Evolutionary conservation across 805 yeast species (phyloP).

Genomic region (Debaryomyces hansenii): DNA sequence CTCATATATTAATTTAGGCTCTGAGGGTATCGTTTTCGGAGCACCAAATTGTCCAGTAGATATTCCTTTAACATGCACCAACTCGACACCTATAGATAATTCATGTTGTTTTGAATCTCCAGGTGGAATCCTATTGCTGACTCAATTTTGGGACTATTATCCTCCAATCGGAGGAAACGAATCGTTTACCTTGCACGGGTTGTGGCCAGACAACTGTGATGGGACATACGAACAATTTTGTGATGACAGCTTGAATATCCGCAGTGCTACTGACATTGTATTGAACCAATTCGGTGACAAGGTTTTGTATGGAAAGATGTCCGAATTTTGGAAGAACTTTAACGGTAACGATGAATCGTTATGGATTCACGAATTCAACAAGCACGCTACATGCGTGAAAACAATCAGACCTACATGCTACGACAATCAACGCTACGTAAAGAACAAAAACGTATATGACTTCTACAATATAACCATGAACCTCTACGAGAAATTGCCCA

Average conservation of each 20-base stretch:
- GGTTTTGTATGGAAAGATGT: slow-evolving; percentile 28
- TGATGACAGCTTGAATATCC: slow-evolving; percentile 28
- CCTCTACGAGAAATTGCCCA: slow-evolving; percentile 33
- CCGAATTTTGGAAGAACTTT: slow-evolving; percentile 31
- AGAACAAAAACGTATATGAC: slow-evolving; percentile 27
- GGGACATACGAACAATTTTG: slow-evolving; percentile 41
- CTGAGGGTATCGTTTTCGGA: not conserved
- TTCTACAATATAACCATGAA: slow-evolving; percentile 30
- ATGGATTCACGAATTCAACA: slow-evolving; percentile 46
- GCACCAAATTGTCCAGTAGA: slow-evolving; percentile 51
- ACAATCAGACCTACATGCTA: slow-evolving; percentile 39
- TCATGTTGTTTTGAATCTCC: slow-evolving; percentile 44
- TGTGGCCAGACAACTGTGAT: slow-evolving; percentile 45
- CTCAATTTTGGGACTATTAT: slow-evolving; percentile 44
- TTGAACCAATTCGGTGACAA: slow-evolving; percentile 25
- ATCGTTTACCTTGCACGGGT: slow-evolving; percentile 44
- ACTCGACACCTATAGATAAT: slow-evolving; percentile 53
- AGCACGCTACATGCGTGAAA: slow-evolving; percentile 44
- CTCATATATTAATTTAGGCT: not conserved
- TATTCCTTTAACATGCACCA: slow-evolving; percentile 61
- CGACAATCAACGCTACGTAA: slow-evolving; percentile 15
- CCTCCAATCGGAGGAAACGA: slow-evolving; percentile 33
- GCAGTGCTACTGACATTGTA: slow-evolving; percentile 25
- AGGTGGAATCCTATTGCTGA: slow-evolving; percentile 39
- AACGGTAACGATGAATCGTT: slow-evolving; percentile 32